Conservation (phyloP, 441 rosid genomes). For the Populus hybrid region DNA sequence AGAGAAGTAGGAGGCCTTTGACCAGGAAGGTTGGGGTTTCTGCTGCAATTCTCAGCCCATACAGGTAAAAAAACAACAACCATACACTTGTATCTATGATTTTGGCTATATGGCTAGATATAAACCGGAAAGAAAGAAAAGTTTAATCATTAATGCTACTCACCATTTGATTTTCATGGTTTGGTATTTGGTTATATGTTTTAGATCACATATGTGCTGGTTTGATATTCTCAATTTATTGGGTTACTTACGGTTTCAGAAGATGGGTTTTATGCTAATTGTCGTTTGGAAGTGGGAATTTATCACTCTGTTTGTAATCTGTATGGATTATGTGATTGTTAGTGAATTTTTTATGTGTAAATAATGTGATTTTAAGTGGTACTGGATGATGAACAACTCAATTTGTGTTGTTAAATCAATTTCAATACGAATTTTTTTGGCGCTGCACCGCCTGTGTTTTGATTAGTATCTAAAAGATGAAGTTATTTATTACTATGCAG, state of each 20-base stretch:
- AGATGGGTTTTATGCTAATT: background rate
- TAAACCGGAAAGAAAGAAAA: background rate
- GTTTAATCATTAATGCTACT: background rate
- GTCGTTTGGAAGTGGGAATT: background rate
- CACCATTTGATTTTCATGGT: background rate
- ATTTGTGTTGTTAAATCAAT: background rate
- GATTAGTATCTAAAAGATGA: constrained; percentile 3
- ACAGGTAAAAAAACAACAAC: constrained; percentile 42
- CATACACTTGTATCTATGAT: background rate
- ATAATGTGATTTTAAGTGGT: background rate
- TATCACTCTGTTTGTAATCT: background rate
- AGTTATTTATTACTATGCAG: constrained; percentile 29
- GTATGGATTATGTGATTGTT: background rate
- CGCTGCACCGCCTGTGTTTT: background rate
- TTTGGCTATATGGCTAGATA: background rate
- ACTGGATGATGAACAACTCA: background rate
- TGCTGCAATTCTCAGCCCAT: constrained; percentile 79
- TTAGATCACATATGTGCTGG: background rate
- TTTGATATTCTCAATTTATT: background rate
- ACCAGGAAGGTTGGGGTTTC: constrained; percentile 73
- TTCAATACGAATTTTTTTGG: background rate
- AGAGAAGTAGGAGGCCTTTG: constrained; percentile 65
- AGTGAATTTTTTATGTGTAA: no score
- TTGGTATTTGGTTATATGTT: background rate
- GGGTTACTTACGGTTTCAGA: background rate